Evolutionary conservation across 192 early-diverging fungal species (phyloP).

Genomic region (Umbelopsis sp.): DNA sequence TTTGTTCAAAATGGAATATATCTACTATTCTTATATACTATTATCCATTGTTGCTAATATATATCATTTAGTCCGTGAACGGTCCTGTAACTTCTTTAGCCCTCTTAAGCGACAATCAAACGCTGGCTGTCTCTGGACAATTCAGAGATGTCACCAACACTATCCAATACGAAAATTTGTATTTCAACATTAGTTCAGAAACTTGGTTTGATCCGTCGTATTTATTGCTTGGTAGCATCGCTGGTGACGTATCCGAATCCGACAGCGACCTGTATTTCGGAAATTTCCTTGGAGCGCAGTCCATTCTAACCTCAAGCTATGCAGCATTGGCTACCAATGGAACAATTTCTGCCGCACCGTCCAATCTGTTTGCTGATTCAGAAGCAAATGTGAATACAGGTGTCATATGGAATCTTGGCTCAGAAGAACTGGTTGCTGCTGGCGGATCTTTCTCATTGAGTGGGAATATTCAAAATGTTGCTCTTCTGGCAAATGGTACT

Average conservation of each 20-base stretch:
- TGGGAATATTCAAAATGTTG: conserved; percentile 44
- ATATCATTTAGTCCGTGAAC: not conserved
- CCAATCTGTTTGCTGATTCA: not conserved
- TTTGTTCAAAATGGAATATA: not conserved
- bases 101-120: not conserved
- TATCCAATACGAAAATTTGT: not conserved
- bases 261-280: conserved; percentile 23
- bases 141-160: not conserved
- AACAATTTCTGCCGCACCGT: not conserved
- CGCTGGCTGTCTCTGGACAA: conserved; percentile 20
- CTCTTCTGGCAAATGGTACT: conserved; percentile 40
- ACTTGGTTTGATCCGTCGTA: not conserved
- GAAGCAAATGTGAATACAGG: conserved; percentile 50
- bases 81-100: conserved; percentile 6
- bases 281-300: conserved; percentile 23
- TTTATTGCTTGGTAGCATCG: not conserved
- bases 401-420: conserved; percentile 53
- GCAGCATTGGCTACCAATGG: conserved; percentile 6
- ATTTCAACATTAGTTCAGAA: not conserved
- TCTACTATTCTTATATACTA: too few species aligned
- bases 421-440: conserved; percentile 37
- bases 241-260: not conserved
- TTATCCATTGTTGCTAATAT: not conserved
- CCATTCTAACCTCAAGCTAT: conserved; percentile 5
- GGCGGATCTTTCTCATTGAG: conserved; percentile 56